Conservation (phyloP, 176 grass and related monocot genomes). For the Aechmea fasciata region DNA sequence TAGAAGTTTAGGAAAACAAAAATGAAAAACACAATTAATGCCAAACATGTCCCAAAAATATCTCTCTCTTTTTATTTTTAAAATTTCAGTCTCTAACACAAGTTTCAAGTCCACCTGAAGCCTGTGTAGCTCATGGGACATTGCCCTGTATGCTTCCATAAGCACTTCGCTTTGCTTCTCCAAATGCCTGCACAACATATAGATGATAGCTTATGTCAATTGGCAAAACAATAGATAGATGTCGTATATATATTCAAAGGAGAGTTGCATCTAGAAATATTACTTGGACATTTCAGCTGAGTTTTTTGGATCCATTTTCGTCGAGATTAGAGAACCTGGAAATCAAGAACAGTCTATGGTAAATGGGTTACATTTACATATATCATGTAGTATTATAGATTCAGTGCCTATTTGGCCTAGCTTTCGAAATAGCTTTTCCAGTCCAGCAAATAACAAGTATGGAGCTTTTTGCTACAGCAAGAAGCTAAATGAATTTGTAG, state of each 20-base stretch:
- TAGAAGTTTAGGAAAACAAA: no score
- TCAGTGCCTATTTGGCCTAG: no score
- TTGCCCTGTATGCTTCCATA: constrained; percentile 50
- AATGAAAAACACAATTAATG: no score
- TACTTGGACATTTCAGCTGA: constrained; percentile 56
- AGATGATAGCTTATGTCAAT: background rate
- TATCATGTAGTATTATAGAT: no score
- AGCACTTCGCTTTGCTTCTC: constrained; percentile 72
- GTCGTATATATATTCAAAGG: constrained; percentile 4
- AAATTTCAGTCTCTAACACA: no score
- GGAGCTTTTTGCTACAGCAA: background rate
- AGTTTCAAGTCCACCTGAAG: constrained; percentile 38
- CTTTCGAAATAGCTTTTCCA: no score
- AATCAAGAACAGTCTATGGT: background rate
- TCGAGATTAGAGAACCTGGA: background rate
- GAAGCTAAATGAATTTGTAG: no score
- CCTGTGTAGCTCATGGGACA: constrained; percentile 67
- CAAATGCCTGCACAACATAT: constrained; percentile 52
- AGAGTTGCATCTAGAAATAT: constrained; percentile 3
- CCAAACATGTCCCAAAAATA: no score
- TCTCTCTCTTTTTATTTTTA: no score
- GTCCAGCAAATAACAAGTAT: constrained; percentile 3
- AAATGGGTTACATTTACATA: background rate
- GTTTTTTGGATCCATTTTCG: constrained; percentile 66
- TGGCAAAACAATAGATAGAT: background rate